Evolutionary conservation across 208 protist genomes (phyloP).

Genomic region (Leishmania braziliensis): DNA sequence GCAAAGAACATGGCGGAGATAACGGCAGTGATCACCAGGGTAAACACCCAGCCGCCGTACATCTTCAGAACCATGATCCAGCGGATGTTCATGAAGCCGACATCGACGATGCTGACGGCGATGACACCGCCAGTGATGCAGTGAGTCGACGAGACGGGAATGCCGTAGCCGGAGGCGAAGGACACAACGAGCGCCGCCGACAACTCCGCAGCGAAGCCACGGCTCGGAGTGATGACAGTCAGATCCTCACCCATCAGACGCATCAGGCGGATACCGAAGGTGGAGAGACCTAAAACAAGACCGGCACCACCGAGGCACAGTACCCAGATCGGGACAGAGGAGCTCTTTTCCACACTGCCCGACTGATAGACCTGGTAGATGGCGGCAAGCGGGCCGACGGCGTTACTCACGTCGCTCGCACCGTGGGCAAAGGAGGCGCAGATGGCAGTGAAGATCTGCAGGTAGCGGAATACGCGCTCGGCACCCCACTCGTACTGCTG

Average conservation of each 20-base stretch:
- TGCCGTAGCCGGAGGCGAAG: slow-evolving; percentile 60
- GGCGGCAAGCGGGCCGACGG: slow-evolving; percentile 59
- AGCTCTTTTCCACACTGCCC: slow-evolving; percentile 24
- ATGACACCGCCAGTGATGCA: slow-evolving; percentile 83
- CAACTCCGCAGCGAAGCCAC: slow-evolving; percentile 67
- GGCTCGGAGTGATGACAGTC: slow-evolving; percentile 66
- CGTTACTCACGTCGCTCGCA: slow-evolving; percentile 77
- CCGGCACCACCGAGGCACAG: slow-evolving; percentile 59
- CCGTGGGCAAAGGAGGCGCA: slow-evolving; percentile 78
- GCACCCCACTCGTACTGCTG: slow-evolving; percentile 42
- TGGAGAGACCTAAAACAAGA: slow-evolving; percentile 63
- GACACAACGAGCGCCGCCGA: slow-evolving; percentile 67
- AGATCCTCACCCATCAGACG: slow-evolving; percentile 66
- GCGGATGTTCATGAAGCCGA: slow-evolving; percentile 51
- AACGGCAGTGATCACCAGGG: slow-evolving; percentile 46
- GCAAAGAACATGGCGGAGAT: slow-evolving; percentile 60
- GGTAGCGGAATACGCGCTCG: slow-evolving; percentile 72
- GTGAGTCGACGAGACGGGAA: slow-evolving; percentile 90
- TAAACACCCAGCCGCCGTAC: slow-evolving; percentile 66
- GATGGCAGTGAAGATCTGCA: slow-evolving; percentile 74
- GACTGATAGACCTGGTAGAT: slow-evolving; percentile 61
- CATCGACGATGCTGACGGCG: slow-evolving; percentile 69
- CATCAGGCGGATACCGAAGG: slow-evolving; percentile 68
- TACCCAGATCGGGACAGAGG: slow-evolving; percentile 55
- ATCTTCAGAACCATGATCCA: slow-evolving; percentile 72